Evolutionary conservation across 116 monocot species (phyloP), one percentile per base, ranked within the genome.

Genomic region (Zostera marina): DNA sequence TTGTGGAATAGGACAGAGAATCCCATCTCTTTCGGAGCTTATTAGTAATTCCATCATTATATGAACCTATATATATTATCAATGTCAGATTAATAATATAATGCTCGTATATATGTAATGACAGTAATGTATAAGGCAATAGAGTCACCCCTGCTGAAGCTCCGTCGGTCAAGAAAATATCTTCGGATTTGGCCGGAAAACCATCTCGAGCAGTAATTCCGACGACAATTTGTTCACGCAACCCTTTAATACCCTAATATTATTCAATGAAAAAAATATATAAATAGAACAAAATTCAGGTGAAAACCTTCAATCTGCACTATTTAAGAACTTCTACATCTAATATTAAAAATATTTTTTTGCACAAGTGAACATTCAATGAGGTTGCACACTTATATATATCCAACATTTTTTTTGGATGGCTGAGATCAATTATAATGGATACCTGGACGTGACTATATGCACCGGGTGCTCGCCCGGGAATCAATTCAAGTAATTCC

Each of bases 391-490:
- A n/a, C n/a, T n/a, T n/a, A n/a, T n/a, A n/a, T n/a, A n/a, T n/a
- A n/a, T n/a, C n/a, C n/a, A n/a, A n/a, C n/a, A n/a, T 32, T 5
- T 11, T 9, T 15, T 53, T 54, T 69, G 78, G n/a, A n/a, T n/a
- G n/a, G n/a, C n/a, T n/a, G n/a, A n/a, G n/a, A n/a, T n/a, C n/a
- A n/a, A n/a, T n/a, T n/a, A n/a, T n/a, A n/a, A n/a, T n/a, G n/a
- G n/a, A n/a, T n/a, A n/a, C 92, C 80, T 92, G 92, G 59, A 83
- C 87, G 49, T 92, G 92, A 70, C 92, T 92, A 54, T 92, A 92
- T 59, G 92, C 92, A 41, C 92, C 92, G 23, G 83, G 80, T 4
- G 92, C 92, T 54, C 81, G 69, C 20, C 83, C 87, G 51, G 92
- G 92, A 65, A 92, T 92, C 63, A 57, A 53, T 41, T 81, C 83